Conservation (phyloP, 106 monocot genomes). For the Chionographis japonica region DNA sequence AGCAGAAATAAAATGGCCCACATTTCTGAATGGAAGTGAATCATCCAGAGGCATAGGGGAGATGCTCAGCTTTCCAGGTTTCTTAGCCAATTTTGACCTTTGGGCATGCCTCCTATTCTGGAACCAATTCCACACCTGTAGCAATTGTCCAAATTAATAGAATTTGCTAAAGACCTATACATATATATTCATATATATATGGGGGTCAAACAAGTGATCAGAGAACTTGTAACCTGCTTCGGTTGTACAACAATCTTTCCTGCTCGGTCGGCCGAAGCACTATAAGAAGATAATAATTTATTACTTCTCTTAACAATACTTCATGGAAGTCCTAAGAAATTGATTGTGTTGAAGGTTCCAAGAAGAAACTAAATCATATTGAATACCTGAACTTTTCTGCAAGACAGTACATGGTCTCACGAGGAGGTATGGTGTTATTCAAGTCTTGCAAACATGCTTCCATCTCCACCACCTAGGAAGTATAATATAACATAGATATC, state of each 20-base stretch:
- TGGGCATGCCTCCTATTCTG: constrained; percentile 55
- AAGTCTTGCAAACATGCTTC: constrained; percentile 75
- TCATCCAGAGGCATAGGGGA: constrained; percentile 26
- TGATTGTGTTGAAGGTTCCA: not conserved
- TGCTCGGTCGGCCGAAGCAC: constrained; percentile 58
- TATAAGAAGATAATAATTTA: constrained; percentile 20
- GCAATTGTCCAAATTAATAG: not conserved
- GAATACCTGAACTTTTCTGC: constrained; percentile 91
- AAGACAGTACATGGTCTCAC: constrained; percentile 51
- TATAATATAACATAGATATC: not conserved
- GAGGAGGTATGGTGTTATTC: constrained; percentile 66
- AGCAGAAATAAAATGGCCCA: constrained; percentile 4
- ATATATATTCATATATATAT: too few species aligned
- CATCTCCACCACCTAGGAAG: constrained; percentile 72
- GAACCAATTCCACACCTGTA: constrained; percentile 57
- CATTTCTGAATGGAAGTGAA: constrained; percentile 11
- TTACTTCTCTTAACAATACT: constrained; percentile 8
- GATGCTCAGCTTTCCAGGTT: constrained; percentile 19
- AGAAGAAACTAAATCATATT: not conserved
- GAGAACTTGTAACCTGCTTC: constrained; percentile 62
- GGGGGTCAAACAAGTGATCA: not conserved
- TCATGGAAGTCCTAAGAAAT: not conserved
- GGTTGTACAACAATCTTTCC: constrained; percentile 80
- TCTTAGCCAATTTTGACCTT: constrained; percentile 19
- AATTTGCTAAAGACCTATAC: too few species aligned